These are phyloP conservation scores for Mycena haematopus DNA, from an alignment of 768 basidiomycete genomes.

Conservation along the genomic window DNA sequence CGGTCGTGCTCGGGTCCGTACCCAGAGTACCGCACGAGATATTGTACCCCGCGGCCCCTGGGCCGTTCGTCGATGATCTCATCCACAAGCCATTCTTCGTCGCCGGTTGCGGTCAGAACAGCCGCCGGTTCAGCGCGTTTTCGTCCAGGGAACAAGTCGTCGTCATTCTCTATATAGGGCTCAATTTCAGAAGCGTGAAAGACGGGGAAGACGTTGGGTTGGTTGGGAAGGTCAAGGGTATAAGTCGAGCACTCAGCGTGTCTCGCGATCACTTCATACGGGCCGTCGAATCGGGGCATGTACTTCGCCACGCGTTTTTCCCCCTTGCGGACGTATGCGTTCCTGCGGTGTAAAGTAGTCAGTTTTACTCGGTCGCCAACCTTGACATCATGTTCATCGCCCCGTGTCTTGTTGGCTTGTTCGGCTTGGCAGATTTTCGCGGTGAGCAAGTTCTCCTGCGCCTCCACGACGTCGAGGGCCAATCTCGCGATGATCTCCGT, in stretches of 20 bases:
- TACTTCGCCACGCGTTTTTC: constrained; percentile 46
- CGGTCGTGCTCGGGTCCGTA: too few species aligned
- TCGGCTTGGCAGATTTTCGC: constrained; percentile 39
- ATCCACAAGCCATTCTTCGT: too few species aligned
- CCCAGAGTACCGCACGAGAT: too few species aligned
- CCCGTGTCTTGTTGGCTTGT: constrained; percentile 38
- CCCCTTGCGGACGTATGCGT: constrained; percentile 39
- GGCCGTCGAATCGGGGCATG: constrained; percentile 45
- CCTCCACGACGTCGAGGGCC: constrained; percentile 33
- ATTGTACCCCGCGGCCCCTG: too few species aligned
- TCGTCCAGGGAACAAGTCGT: too few species aligned
- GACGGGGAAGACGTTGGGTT: too few species aligned
- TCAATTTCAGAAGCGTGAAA: too few species aligned
- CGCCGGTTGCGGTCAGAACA: too few species aligned
- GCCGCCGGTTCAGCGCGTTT: constrained; percentile 15
- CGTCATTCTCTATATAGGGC: too few species aligned
- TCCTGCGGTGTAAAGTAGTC: constrained; percentile 38
- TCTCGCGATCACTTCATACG: constrained; percentile 30
- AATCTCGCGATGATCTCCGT: constrained; percentile 4
- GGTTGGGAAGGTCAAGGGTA: too few species aligned
- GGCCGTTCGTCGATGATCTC: too few species aligned
- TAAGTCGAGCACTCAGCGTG: too few species aligned
- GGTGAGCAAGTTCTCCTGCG: constrained; percentile 39
- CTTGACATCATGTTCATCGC: constrained; percentile 31
- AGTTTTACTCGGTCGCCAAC: constrained; percentile 47